phyloP scores from a whole-genome alignment of 768 basidiomycete species.

The Lyophyllum shimeji region DNA sequence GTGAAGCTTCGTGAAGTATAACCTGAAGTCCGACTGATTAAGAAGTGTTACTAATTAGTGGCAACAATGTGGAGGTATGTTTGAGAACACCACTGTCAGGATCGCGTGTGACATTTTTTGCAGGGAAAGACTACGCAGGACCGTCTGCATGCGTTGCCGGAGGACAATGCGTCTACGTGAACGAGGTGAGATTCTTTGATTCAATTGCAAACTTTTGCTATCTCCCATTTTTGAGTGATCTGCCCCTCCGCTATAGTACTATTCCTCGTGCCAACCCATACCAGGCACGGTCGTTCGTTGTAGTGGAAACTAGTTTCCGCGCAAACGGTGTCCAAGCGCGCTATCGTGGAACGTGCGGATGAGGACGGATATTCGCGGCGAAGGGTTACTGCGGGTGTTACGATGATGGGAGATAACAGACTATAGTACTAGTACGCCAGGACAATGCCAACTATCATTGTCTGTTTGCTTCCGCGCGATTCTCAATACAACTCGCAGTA shows the following conservation, averaged over 20 bases:
- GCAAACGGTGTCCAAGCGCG: too few relatives aligned
- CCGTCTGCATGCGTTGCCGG: slow-evolving; percentile 5
- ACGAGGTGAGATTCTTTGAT: slow-evolving; percentile 3
- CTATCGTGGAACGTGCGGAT: too few relatives aligned
- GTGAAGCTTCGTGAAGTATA: not conserved
- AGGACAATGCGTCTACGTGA: slow-evolving; percentile 8
- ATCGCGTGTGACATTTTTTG: not conserved
- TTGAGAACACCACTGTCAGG: not conserved
- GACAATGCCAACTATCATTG: too few relatives aligned
- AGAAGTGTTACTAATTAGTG: not conserved
- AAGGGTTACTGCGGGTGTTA: too few relatives aligned
- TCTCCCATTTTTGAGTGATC: not conserved
- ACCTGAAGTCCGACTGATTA: not conserved
- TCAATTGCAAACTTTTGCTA: not conserved
- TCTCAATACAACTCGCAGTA: too few relatives aligned
- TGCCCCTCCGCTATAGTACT: not conserved
- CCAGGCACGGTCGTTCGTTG: not conserved
- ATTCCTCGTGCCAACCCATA: slow-evolving; percentile 12
- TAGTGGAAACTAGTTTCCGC: not conserved
- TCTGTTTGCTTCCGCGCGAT: too few relatives aligned
- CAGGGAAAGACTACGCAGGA: not conserved
- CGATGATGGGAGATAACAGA: too few relatives aligned
- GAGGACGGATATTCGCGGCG: too few relatives aligned
- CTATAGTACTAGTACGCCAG: too few relatives aligned
- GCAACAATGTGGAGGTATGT: slow-evolving; percentile 8